These are phyloP conservation scores for Hyphopichia burtonii DNA, from an alignment of 1,139 yeast genomes.

Conservation along the genomic window DNA sequence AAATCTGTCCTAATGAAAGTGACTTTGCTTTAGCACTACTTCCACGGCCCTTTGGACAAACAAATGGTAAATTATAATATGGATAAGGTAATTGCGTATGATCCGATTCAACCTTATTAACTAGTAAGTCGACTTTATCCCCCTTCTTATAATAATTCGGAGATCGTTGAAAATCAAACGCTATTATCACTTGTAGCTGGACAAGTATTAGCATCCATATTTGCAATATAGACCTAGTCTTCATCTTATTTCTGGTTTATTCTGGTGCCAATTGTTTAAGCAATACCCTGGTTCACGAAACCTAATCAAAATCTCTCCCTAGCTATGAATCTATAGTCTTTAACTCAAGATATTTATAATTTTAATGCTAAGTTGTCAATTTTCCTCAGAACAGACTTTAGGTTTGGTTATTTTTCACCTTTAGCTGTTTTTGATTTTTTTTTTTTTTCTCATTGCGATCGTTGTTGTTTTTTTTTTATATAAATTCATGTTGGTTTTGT, in stretches of 20 bases:
- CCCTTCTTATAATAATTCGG: conserved; percentile 43
- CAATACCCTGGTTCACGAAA: no score
- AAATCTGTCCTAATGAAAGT: conserved; percentile 71
- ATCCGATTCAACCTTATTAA: conserved; percentile 78
- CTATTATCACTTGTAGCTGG: background rate
- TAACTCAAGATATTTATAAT: no score
- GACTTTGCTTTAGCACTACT: conserved; percentile 65
- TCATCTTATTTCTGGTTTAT: background rate
- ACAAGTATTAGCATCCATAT: conserved; percentile 2
- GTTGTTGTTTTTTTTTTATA: background rate
- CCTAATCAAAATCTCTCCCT: no score
- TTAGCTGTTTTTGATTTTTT: background rate
- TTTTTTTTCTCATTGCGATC: background rate
- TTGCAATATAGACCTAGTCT: background rate
- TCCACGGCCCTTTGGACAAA: conserved; percentile 64
- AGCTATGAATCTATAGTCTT: no score
- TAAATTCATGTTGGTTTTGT: no score
- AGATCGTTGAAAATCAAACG: conserved; percentile 15
- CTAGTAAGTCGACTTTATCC: conserved; percentile 66
- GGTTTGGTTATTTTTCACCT: no score
- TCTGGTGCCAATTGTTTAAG: no score
- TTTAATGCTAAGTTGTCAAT: background rate
- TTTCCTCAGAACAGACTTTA: background rate
- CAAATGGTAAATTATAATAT: conserved; percentile 75
- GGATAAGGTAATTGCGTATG: conserved; percentile 75